Evolutionary conservation across 371 early-diverging fungal species (phyloP).

Genomic region (Blakeslea trispora): DNA sequence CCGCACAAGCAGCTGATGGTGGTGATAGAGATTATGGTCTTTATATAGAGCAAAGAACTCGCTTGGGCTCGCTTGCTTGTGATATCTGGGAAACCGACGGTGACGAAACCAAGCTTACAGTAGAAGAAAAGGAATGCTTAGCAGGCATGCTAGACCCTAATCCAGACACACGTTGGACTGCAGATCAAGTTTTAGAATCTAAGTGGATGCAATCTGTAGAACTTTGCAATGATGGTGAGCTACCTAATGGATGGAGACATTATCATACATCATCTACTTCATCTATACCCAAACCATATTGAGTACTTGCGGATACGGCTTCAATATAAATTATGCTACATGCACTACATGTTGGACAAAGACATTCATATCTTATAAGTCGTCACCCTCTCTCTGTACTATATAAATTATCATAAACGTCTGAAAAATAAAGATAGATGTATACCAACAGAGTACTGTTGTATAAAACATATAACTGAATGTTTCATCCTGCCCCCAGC

Average conservation of each 20-base stretch:
- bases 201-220: slow-evolving; percentile 48
- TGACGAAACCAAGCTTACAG: not conserved
- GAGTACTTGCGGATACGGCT: not conserved
- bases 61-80: slow-evolving; percentile 14
- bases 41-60: slow-evolving; percentile 28
- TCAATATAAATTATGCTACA: too few relatives aligned
- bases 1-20: slow-evolving; percentile 33
- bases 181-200: slow-evolving; percentile 42
- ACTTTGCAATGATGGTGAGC: slow-evolving; percentile 45
- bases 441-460: too few relatives aligned
- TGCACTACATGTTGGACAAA: too few relatives aligned
- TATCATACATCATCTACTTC: slow-evolving; percentile 20
- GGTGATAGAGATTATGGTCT: slow-evolving; percentile 36
- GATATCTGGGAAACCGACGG: slow-evolving; percentile 26
- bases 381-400: too few relatives aligned
- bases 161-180: slow-evolving; percentile 49
- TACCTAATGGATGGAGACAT: slow-evolving; percentile 46
- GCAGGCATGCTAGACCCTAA: slow-evolving; percentile 54
- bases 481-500: too few relatives aligned
- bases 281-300: not conserved
- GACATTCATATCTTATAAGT: too few relatives aligned
- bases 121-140: slow-evolving; percentile 35
- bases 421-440: too few relatives aligned
- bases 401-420: too few relatives aligned
- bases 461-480: too few relatives aligned